Evolutionary conservation across 306 rosid species (phyloP).

Genomic region (Ziziphus jujuba): DNA sequence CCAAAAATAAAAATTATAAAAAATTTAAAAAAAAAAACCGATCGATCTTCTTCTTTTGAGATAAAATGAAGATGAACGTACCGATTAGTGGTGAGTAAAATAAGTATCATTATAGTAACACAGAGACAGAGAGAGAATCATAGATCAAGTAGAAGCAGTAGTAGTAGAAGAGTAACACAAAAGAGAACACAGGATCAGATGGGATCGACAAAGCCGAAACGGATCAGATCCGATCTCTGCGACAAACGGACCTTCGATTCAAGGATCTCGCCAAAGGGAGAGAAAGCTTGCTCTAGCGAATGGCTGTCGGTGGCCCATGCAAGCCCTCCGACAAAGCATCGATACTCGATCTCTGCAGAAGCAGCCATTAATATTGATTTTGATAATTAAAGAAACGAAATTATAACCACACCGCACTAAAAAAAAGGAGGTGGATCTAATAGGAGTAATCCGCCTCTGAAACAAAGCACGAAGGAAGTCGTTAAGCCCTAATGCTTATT

Average conservation of each 20-base stretch:
- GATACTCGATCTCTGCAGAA: slow-evolving; percentile 62
- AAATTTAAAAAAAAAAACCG: slow-evolving; percentile 39
- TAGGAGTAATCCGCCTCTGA: neutral
- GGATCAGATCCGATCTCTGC: slow-evolving; percentile 75
- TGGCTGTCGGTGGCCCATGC: slow-evolving; percentile 89
- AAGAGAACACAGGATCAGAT: slow-evolving; percentile 43
- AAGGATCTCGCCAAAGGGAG: slow-evolving; percentile 56
- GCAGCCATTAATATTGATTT: slow-evolving; percentile 55
- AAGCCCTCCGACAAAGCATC: slow-evolving; percentile 96
- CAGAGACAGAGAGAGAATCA: too few relatives aligned
- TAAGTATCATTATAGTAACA: slow-evolving; percentile 56
- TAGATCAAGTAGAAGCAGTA: slow-evolving; percentile 65
- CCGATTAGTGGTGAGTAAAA: slow-evolving; percentile 65
- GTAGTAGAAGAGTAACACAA: slow-evolving; percentile 52
- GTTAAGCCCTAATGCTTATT: neutral
- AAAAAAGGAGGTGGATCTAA: neutral
- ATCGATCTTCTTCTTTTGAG: slow-evolving; percentile 82
- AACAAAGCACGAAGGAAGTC: neutral
- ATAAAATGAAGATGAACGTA: slow-evolving; percentile 88
- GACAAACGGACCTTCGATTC: slow-evolving; percentile 98
- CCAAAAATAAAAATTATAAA: neutral
- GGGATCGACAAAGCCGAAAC: slow-evolving; percentile 55
- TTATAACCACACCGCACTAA: too few relatives aligned
- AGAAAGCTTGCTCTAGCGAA: slow-evolving; percentile 58
- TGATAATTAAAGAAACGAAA: too few relatives aligned